Evolutionary conservation across 148 eudicot species (phyloP), one percentile per base, ranked within the genome.

Genomic region (Cornus controversa): DNA sequence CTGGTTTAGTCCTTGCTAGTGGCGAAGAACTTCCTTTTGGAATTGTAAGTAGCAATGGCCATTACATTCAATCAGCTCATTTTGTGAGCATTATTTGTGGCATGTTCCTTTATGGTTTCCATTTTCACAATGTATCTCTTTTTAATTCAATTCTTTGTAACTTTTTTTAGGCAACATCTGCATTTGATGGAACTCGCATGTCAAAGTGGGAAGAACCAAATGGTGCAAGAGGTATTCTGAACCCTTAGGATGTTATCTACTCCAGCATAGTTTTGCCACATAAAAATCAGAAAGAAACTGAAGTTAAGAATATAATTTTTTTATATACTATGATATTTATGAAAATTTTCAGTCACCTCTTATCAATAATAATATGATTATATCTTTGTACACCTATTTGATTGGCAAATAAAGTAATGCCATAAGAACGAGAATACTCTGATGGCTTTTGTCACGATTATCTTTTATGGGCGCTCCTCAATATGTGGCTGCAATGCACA

Each of bases 201-300:
- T 88, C 98, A 10, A 95, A 95, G 85, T 95, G 97, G 97, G 97
- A 95, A 86, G 99, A 95, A 86, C 99, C 99, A 82, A 91, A 91
- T 90, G 99, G 99, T 74, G 99, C 94, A 66, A 88, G 79, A 93
- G 99, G 99, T 95, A 73, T 42, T 15, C 10, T 70, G 20, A 10
- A 77, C 27, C 24, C 24, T 20, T 28, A 74, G 18, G 57, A 50
- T 50, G 16, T 50, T 50, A 13, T 50, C 15, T 47, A 40, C 72
- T 40, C 15, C 16, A 36, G 28, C 54, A 37, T 69, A 22, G 8
- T 20, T n/a, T 9, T 69, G 26, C 72, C 26, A 23, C n/a, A 13
- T 31, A 34, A 67, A 40, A 31, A 14, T 37, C 10, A 34, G 45
- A 10, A 31, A 47, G 45, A 67, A 31, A 67, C 2, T 67, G 70